These are phyloP conservation scores for Ceratocystis huliohia DNA, from an alignment of 2,329 filamentous ascomycete species.

Conservation along the genomic window DNA sequence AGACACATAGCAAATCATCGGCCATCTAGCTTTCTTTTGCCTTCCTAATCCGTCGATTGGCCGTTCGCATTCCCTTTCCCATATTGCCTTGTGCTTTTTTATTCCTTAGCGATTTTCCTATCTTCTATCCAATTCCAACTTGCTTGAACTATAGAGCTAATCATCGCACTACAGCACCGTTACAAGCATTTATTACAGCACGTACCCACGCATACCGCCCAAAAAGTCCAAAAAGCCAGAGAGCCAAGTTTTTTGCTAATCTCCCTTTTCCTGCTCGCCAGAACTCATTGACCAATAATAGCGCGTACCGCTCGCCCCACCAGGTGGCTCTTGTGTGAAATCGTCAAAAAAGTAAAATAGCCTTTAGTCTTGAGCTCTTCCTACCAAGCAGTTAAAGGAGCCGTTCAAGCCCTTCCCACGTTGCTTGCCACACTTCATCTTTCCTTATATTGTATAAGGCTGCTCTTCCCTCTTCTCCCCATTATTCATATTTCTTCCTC, in stretches of 20 bases:
- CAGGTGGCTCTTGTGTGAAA: slow-evolving; percentile 4
- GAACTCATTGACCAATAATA: slow-evolving; percentile 4
- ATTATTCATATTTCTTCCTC: not conserved
- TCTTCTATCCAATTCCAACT: not conserved
- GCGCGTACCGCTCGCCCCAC: slow-evolving; percentile 1
- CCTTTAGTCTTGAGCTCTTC: slow-evolving; percentile 9
- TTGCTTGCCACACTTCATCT: not conserved
- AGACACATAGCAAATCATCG: not conserved
- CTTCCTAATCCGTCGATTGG: not conserved
- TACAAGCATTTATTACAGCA: not conserved
- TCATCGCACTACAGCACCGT: not conserved
- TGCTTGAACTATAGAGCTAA: not conserved
- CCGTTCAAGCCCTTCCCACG: not conserved
- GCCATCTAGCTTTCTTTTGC: not conserved
- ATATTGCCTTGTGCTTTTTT: not conserved
- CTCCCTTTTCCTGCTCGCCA: slow-evolving; percentile 7
- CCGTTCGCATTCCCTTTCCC: not conserved
- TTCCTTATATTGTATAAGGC: not conserved
- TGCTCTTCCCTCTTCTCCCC: not conserved
- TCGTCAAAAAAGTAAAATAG: slow-evolving; percentile 11
- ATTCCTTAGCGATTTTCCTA: not conserved
- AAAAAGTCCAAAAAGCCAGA: not conserved
- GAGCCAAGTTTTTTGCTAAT: slow-evolving; percentile 2
- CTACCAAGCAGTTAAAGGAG: slow-evolving; percentile 1
- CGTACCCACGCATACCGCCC: not conserved